Percentiles rank a stretch among this genome's conserved stretches.
Evolutionary conservation across 2,329 filamentous ascomycete genomes (phyloP).

Genomic region (Bipolaris sorokiniana): DNA sequence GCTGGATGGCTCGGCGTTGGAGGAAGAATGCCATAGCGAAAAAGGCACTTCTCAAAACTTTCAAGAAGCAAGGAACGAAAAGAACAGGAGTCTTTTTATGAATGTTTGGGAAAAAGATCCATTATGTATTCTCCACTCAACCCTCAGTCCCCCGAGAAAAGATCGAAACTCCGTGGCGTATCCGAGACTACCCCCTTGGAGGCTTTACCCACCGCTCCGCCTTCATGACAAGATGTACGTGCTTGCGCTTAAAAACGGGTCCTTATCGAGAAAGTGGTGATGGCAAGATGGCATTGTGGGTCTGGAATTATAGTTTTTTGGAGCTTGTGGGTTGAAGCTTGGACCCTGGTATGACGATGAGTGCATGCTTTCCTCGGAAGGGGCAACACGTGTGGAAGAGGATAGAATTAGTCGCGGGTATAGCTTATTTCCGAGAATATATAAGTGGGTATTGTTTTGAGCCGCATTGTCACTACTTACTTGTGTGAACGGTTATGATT

Average conservation of each 20-base stretch:
- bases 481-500: not conserved
- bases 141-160: not conserved
- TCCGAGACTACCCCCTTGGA: not conserved
- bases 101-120: not conserved
- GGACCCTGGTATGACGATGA: conserved; percentile 3
- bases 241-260: conserved; percentile 3
- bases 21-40: conserved; percentile 11
- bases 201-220: not conserved
- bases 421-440: conserved; percentile 1
- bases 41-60: not conserved
- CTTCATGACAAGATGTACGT: not conserved
- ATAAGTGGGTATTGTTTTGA: not conserved
- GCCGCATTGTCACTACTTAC: not conserved
- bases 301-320: conserved; percentile 4
- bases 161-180: conserved; percentile 7
- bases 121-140: not conserved
- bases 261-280: conserved; percentile 4
- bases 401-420: not conserved
- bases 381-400: not conserved
- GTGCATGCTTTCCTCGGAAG: not conserved
- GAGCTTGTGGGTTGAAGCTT: not conserved
- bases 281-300: conserved; percentile 2
- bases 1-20: conserved; percentile 4
- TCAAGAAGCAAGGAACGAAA: not conserved
- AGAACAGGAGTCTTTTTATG: not conserved